phyloP scores from a whole-genome alignment of 495 filamentous ascomycete genomes.

The Thermochaetoides thermophila region DNA sequence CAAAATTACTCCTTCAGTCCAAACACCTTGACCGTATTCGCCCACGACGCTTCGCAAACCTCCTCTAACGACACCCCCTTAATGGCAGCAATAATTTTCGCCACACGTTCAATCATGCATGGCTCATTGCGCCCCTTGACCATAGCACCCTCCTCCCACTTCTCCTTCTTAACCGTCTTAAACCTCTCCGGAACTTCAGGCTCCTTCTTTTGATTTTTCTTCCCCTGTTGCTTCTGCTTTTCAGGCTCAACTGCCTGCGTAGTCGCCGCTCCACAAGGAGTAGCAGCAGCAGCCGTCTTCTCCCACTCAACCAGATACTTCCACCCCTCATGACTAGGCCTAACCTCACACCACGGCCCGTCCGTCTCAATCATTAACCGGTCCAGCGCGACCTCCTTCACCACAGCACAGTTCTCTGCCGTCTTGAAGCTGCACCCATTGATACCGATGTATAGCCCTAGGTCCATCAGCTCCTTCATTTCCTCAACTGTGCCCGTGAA shows the following conservation, averaged over 20 bases:
- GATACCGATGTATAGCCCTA: constrained; percentile 71
- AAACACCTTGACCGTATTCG: constrained; percentile 70
- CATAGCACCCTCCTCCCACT: constrained; percentile 64
- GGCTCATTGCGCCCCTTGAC: constrained; percentile 91
- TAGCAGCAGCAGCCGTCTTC: background rate
- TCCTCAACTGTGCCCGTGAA: constrained; percentile 80
- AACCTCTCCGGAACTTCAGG: constrained; percentile 32
- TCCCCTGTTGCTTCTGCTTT: constrained; percentile 17
- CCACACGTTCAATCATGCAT: constrained; percentile 69
- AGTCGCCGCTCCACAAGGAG: background rate
- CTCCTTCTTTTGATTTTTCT: constrained; percentile 31
- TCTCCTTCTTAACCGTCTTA: constrained; percentile 76
- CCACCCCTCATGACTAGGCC: constrained; percentile 48
- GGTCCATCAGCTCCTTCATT: constrained; percentile 56
- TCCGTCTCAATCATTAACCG: constrained; percentile 84
- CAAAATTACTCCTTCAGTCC: constrained; percentile 40
- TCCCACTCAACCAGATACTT: constrained; percentile 32
- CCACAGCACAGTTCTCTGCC: constrained; percentile 70
- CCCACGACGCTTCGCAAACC: constrained; percentile 76
- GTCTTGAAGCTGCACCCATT: constrained; percentile 93
- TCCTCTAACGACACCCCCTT: constrained; percentile 68
- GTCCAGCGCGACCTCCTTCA: constrained; percentile 56
- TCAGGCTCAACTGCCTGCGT: too few species aligned
- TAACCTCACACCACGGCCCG: constrained; percentile 74
- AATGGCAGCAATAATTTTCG: constrained; percentile 66